These are phyloP conservation scores for Gossypium bickii DNA, from an alignment of 345 rosid species.

Conservation along the genomic window DNA sequence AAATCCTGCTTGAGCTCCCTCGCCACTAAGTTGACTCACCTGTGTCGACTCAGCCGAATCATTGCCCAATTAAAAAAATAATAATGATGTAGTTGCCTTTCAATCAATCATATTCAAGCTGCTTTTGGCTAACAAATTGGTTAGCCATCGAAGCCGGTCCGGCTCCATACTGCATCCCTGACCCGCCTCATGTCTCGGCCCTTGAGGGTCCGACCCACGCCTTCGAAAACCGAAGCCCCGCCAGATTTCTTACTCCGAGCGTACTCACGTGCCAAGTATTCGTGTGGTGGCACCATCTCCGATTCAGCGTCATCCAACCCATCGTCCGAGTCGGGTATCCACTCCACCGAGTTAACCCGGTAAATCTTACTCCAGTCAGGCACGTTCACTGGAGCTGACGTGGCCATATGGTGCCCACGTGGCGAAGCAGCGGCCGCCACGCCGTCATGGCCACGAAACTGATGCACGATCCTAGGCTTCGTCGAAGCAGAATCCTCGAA, in stretches of 20 bases:
- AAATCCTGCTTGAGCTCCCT: constrained; percentile 40
- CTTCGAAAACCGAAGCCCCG: constrained; percentile 69
- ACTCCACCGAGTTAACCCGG: constrained; percentile 74
- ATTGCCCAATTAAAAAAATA: constrained; percentile 20
- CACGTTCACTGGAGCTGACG: constrained; percentile 85
- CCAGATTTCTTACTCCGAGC: constrained; percentile 41
- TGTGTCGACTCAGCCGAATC: constrained; percentile 39
- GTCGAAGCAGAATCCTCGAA: constrained; percentile 48
- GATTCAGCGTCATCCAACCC: constrained; percentile 24
- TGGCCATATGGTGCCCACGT: constrained; percentile 49
- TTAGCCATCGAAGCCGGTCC: constrained; percentile 66
- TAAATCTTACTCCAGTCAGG: constrained; percentile 94
- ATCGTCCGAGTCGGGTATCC: constrained; percentile 66
- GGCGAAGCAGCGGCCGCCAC: constrained; percentile 28
- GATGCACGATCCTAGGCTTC: constrained; percentile 69
- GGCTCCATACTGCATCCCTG: constrained; percentile 94
- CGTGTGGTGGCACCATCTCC: constrained; percentile 92
- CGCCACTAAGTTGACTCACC: constrained; percentile 28
- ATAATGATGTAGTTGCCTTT: neutral
- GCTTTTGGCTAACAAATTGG: neutral
- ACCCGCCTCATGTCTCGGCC: constrained; percentile 92
- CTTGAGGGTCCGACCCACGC: constrained; percentile 85
- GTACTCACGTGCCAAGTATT: constrained; percentile 69
- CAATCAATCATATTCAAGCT: neutral
- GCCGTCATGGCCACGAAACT: constrained; percentile 48